phyloP scores from a whole-genome alignment of 108 stramenopile genomes.

The Cyclostephanos tholiformis region DNA sequence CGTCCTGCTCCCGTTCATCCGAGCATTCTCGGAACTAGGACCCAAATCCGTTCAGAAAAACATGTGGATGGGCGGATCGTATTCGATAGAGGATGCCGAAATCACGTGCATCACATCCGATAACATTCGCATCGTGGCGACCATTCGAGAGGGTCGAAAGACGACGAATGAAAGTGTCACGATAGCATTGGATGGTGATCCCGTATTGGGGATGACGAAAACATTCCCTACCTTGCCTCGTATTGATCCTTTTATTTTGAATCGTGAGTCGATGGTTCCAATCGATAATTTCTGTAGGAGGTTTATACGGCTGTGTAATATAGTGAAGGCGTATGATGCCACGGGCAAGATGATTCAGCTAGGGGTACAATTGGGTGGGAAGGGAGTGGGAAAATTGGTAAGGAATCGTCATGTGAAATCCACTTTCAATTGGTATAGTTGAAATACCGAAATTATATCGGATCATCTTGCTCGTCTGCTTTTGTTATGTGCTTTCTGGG shows the following conservation, averaged over 20 bases:
- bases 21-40: slow-evolving; percentile 75
- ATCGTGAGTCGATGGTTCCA: slow-evolving; percentile 36
- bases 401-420: background rate
- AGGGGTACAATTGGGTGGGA: slow-evolving; percentile 75
- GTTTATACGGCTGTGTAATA: slow-evolving; percentile 71
- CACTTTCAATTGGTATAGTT: background rate
- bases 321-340: slow-evolving; percentile 62
- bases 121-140: slow-evolving; percentile 33
- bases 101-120: slow-evolving; percentile 52
- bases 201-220: slow-evolving; percentile 32
- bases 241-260: slow-evolving; percentile 41
- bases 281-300: slow-evolving; percentile 77
- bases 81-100: slow-evolving; percentile 54
- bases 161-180: slow-evolving; percentile 31
- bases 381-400: slow-evolving; percentile 52
- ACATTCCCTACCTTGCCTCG: slow-evolving; percentile 39
- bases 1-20: slow-evolving; percentile 55
- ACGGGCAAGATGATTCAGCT: slow-evolving; percentile 85
- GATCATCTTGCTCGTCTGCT: background rate
- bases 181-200: slow-evolving; percentile 47
- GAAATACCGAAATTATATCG: background rate
- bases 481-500: background rate
- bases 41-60: slow-evolving; percentile 61
- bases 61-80: slow-evolving; percentile 72
- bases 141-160: slow-evolving; percentile 40